Conservation (phyloP, 2,329 filamentous ascomycete genomes). For the Ophiobolus disseminans region DNA sequence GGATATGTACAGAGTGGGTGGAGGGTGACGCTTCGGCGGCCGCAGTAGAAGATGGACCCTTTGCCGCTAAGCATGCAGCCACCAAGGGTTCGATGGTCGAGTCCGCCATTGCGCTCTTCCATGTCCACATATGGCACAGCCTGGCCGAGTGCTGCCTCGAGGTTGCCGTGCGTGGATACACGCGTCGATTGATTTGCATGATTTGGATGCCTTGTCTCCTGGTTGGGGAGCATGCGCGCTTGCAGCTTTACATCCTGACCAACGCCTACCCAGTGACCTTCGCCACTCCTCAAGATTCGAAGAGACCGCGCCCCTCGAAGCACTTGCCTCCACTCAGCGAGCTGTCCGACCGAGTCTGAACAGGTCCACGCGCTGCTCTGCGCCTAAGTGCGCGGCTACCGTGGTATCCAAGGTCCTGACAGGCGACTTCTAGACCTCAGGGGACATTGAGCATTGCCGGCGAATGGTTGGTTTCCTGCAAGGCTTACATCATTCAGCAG, state of each 20-base stretch:
- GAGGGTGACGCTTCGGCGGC: slow-evolving; percentile 5
- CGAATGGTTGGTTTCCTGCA: slow-evolving; percentile 13
- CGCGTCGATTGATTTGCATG: neutral
- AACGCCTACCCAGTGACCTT: no score
- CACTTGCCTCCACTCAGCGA: slow-evolving; percentile 5
- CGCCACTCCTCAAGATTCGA: no score
- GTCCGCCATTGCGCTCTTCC: neutral
- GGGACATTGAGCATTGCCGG: slow-evolving; percentile 19
- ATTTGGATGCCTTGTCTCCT: no score
- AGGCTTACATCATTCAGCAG: slow-evolving; percentile 36
- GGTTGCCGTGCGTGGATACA: neutral
- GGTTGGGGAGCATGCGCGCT: no score
- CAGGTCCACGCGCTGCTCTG: slow-evolving; percentile 23
- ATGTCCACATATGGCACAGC: neutral
- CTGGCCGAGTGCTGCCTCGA: neutral
- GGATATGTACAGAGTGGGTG: slow-evolving; percentile 6
- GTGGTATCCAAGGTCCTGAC: slow-evolving; percentile 74
- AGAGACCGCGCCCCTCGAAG: neutral
- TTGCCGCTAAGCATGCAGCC: slow-evolving; percentile 6
- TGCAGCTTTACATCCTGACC: no score
- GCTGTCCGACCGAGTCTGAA: slow-evolving; percentile 15
- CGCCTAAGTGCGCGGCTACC: slow-evolving; percentile 46
- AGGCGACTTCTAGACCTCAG: slow-evolving; percentile 6
- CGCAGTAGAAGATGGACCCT: slow-evolving; percentile 7
- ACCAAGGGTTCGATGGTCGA: slow-evolving; percentile 3